Conservation (phyloP, 805 yeast genomes). For the Lipomyces orientalis region DNA sequence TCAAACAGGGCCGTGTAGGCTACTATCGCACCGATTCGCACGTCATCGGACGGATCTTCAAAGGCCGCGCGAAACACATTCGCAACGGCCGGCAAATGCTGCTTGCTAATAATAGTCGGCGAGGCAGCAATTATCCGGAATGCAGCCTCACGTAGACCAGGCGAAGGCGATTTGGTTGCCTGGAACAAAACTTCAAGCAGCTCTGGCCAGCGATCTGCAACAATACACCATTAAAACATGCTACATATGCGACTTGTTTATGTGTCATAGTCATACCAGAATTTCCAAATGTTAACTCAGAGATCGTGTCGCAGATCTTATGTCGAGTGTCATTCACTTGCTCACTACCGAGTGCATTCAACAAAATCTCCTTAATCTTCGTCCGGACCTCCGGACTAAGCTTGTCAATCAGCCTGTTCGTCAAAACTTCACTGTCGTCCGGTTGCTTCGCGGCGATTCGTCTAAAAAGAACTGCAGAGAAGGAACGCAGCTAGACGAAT, state of each 20-base stretch:
- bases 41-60: slow-evolving; percentile 77
- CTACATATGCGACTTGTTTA: not conserved
- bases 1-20: slow-evolving; percentile 92
- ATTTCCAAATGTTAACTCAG: slow-evolving; percentile 72
- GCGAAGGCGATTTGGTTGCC: slow-evolving; percentile 62
- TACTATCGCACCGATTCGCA: slow-evolving; percentile 86
- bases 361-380: slow-evolving; percentile 68
- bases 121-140: slow-evolving; percentile 86
- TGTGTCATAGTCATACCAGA: slow-evolving; percentile 43
- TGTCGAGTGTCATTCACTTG: slow-evolving; percentile 83
- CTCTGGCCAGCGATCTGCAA: slow-evolving; percentile 73
- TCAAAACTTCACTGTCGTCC: slow-evolving; percentile 59
- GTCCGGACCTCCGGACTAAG: slow-evolving; percentile 61
- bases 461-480: slow-evolving; percentile 88
- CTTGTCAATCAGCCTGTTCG: slow-evolving; percentile 79
- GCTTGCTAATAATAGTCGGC: slow-evolving; percentile 74
- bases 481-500: slow-evolving; percentile 51
- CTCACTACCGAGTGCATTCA: slow-evolving; percentile 71
- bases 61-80: slow-evolving; percentile 83
- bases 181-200: slow-evolving; percentile 75
- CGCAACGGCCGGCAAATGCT: slow-evolving; percentile 60
- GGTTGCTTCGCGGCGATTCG: slow-evolving; percentile 77
- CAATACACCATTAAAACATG: not conserved
- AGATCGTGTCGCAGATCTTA: slow-evolving; percentile 90
- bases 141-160: slow-evolving; percentile 83